These are phyloP conservation scores for Mucor lusitanicus DNA, from an alignment of 371 early-diverging fungal species.

Conservation along the genomic window DNA sequence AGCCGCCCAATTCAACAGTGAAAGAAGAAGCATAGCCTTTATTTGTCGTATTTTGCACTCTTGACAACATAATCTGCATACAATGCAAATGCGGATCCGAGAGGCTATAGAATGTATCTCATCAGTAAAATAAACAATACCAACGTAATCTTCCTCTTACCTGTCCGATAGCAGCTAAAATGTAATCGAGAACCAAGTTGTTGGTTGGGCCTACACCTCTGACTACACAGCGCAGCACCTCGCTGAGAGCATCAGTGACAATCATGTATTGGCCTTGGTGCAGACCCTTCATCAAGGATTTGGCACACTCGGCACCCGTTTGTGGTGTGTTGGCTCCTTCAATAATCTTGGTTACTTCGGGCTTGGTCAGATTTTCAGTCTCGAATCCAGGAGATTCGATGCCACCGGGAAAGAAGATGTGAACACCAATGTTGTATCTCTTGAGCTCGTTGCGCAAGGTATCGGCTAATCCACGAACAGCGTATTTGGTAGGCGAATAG, in stretches of 20 bases:
- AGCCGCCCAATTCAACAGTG: neutral
- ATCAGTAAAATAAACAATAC: neutral
- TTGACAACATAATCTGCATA: slow-evolving; percentile 49
- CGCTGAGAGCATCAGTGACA: slow-evolving; percentile 52
- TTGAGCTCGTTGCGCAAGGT: slow-evolving; percentile 74
- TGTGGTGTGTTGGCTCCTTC: slow-evolving; percentile 71
- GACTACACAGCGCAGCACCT: slow-evolving; percentile 48
- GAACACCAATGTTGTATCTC: slow-evolving; percentile 68
- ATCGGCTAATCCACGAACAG: slow-evolving; percentile 80
- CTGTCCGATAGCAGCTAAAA: slow-evolving; percentile 42
- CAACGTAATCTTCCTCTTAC: slow-evolving; percentile 19
- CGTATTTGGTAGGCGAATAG: slow-evolving; percentile 88
- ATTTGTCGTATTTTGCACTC: slow-evolving; percentile 12
- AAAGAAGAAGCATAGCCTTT: neutral
- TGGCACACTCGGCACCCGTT: slow-evolving; percentile 64
- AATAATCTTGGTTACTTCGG: slow-evolving; percentile 76
- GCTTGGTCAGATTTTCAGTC: slow-evolving; percentile 82
- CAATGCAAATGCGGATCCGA: slow-evolving; percentile 45
- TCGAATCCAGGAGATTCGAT: slow-evolving; percentile 84
- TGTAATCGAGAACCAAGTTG: slow-evolving; percentile 41
- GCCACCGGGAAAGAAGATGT: slow-evolving; percentile 82
- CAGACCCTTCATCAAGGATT: slow-evolving; percentile 56
- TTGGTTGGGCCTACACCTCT: slow-evolving; percentile 53
- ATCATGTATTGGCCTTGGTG: slow-evolving; percentile 52
- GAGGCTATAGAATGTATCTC: slow-evolving; percentile 27